Percentiles rank a stretch among this genome's conserved stretches.
Evolutionary conservation across 192 early-diverging fungal genomes (phyloP).

Genomic region (Backusella macrospora): DNA sequence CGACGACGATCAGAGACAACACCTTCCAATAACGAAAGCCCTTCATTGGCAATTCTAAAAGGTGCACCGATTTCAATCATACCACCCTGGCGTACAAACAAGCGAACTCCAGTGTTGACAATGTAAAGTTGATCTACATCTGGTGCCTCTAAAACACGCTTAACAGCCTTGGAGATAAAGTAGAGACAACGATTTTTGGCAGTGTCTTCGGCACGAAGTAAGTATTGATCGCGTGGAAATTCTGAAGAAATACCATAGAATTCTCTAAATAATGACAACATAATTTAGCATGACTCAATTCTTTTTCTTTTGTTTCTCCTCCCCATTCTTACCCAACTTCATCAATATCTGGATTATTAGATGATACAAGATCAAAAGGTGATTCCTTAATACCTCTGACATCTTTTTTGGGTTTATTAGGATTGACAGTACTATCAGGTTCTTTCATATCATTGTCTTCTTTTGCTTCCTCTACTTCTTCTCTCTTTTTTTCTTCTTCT

Average conservation of each 20-base stretch:
- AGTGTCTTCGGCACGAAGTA: constrained; percentile 82
- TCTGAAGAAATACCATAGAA: constrained; percentile 76
- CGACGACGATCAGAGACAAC: constrained; percentile 51
- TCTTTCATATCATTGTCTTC: background rate
- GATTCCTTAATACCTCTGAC: constrained; percentile 68
- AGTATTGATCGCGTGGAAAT: constrained; percentile 82
- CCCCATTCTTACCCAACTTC: constrained; percentile 29
- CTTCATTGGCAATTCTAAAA: constrained; percentile 70
- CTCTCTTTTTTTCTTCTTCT: constrained; percentile 17
- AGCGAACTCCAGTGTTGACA: constrained; percentile 92
- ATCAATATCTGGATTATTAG: constrained; percentile 61
- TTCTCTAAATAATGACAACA: background rate
- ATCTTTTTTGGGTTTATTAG: constrained; percentile 48
- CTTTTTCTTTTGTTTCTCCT: no score
- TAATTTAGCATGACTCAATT: no score
- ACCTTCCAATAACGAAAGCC: constrained; percentile 61
- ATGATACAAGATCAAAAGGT: constrained; percentile 82
- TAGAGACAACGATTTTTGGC: constrained; percentile 76
- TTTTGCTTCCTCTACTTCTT: background rate
- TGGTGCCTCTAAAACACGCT: constrained; percentile 62
- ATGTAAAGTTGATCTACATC: constrained; percentile 70
- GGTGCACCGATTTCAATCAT: constrained; percentile 51
- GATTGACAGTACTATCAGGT: background rate
- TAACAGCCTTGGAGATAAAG: constrained; percentile 81
- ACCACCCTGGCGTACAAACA: constrained; percentile 79